phyloP scores from a whole-genome alignment of 106 monocot species.

The Ottelia alismoides region DNA sequence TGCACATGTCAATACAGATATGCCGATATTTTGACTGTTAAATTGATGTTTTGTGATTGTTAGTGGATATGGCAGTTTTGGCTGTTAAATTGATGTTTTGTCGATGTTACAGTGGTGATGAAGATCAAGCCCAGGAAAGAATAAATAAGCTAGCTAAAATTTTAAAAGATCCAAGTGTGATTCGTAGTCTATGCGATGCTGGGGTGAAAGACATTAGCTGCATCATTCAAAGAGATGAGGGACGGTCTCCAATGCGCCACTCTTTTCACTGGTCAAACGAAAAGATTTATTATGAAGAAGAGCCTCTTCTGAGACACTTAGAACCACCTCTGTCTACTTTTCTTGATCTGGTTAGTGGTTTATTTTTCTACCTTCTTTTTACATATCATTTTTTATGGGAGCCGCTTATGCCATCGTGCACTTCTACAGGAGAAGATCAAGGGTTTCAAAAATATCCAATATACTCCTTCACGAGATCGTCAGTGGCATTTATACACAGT shows the following conservation, averaged over 20 bases:
- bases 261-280: slow-evolving; percentile 86
- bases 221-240: slow-evolving; percentile 98
- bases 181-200: slow-evolving; percentile 49
- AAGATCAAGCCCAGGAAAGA: slow-evolving; percentile 98
- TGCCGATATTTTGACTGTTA: too few species aligned
- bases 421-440: slow-evolving; percentile 71
- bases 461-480: slow-evolving; percentile 90
- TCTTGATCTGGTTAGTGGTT: slow-evolving; percentile 75
- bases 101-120: slow-evolving; percentile 86
- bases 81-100: too few species aligned
- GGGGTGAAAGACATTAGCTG: slow-evolving; percentile 70
- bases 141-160: slow-evolving; percentile 85
- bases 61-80: too few species aligned
- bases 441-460: slow-evolving; percentile 67
- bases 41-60: too few species aligned
- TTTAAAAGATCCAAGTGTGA: slow-evolving; percentile 59
- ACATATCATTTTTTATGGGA: background rate
- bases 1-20: too few species aligned
- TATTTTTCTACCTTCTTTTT: background rate
- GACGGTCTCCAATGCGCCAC: slow-evolving; percentile 92
- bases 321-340: slow-evolving; percentile 98
- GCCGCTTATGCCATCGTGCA: background rate
- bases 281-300: slow-evolving; percentile 68
- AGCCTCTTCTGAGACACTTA: slow-evolving; percentile 90
- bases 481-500: slow-evolving; percentile 97